Evolutionary conservation across 805 yeast genomes (phyloP).

Genomic region (Yarrowia sp.): DNA sequence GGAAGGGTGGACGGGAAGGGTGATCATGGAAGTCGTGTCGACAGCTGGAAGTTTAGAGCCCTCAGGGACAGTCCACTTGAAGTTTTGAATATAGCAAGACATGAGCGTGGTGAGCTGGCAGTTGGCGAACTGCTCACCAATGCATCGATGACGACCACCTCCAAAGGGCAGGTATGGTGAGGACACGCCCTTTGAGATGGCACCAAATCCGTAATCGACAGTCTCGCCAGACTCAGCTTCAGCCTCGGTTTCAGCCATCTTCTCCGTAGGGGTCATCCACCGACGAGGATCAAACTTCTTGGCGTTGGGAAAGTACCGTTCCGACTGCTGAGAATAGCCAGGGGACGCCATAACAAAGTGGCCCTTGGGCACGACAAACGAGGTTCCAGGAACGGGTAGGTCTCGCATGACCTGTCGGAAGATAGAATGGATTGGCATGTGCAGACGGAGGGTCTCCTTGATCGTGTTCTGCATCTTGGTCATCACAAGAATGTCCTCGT

Average conservation of each 20-base stretch:
- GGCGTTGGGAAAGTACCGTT: slow-evolving; percentile 75
- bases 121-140: slow-evolving; percentile 97
- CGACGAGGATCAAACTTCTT: slow-evolving; percentile 75
- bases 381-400: slow-evolving; percentile 73
- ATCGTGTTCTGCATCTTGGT: slow-evolving; percentile 77
- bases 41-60: slow-evolving; percentile 47
- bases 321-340: slow-evolving; percentile 80
- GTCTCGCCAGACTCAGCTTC: slow-evolving; percentile 35
- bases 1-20: slow-evolving; percentile 73
- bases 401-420: slow-evolving; percentile 85
- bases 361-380: slow-evolving; percentile 80
- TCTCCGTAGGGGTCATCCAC: slow-evolving; percentile 49
- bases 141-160: slow-evolving; percentile 99
- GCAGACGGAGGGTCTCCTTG: slow-evolving; percentile 92
- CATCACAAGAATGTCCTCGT: slow-evolving; percentile 79
- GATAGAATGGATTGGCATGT: slow-evolving; percentile 93
- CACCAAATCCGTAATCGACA: slow-evolving; percentile 96
- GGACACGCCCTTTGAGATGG: slow-evolving; percentile 90
- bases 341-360: slow-evolving; percentile 91
- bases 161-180: slow-evolving; percentile 98
- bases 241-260: slow-evolving; percentile 29
- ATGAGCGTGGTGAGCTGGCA: slow-evolving; percentile 86
- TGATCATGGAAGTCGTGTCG: slow-evolving; percentile 89
- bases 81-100: slow-evolving; percentile 66
- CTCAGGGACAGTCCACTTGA: slow-evolving; percentile 68